Base-by-base conservation (phyloP, 1,284 basidiomycete species). In the Leccinum fuscescens region DNA sequence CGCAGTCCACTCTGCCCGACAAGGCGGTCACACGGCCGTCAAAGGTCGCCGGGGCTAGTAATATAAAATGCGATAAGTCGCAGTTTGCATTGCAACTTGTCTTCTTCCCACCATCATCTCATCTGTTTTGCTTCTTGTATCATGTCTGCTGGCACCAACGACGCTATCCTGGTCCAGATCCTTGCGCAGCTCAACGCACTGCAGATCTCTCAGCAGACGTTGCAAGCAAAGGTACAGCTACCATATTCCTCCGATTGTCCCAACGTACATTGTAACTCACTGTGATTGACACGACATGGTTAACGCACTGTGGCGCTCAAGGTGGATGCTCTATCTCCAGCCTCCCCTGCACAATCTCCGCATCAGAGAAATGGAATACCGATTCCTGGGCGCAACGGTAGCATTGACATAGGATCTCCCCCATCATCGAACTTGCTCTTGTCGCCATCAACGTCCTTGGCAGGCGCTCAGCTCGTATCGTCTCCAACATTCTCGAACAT, bases 161-260 rank as follows among this genome's bases (percentile, higher is more conserved):
- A 89, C 62, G 82, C 85, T 8, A 69, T 86, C n/a, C 78, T 93
- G 60, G 81, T 82, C 1, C 88, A 91, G 72, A 92, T 93, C 60
- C 79, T 92, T 20, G 76, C 77, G 9, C 86, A 88, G 74, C 82
- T 93, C 58, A 79, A 88, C 67, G 77, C 83, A 4, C 77, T 93
- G 66, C 86, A 90, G 72, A 74, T 86, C 57, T 84, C 84, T 55
- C 90, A 92, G 71, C 87, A 91, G 74, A 79, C 84, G 0, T 77
- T 92, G 62, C 85, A 90, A 66, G 85, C 87, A 27, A 90, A 92
- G 81, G 90, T 89, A 65, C 48, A 2, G 39, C 33, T 14, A 29
- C 57, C 39, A 20, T 55, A 24, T 46, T 44, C 55, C 52, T 6
- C 55, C 39, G 51, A 39, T 42, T 42, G 39, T 20, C 46, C 57